Conservation (phyloP, 805 yeast genomes). For the Kodamaea restingae region DNA sequence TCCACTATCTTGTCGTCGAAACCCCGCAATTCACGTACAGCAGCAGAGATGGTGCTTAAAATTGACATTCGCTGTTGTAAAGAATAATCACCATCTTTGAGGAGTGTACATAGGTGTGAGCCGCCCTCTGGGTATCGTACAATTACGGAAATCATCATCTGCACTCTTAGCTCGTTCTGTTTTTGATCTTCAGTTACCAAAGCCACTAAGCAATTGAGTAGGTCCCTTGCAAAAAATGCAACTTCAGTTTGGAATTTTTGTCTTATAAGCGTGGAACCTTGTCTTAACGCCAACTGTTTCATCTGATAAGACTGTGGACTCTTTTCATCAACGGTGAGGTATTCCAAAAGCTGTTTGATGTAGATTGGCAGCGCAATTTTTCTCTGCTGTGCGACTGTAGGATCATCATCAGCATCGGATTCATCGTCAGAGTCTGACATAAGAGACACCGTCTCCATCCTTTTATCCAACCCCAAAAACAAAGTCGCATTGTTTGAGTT, state of each 20-base stretch:
- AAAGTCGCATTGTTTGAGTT: too few relatives aligned
- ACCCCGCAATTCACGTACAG: conserved; percentile 72
- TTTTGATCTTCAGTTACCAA: conserved; percentile 54
- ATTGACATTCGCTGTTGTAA: conserved; percentile 72
- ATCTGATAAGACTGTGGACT: conserved; percentile 47
- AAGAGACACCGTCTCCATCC: neutral
- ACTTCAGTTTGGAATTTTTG: conserved; percentile 70
- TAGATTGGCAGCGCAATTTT: conserved; percentile 55
- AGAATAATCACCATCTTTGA: conserved; percentile 73
- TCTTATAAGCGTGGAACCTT: conserved; percentile 58
- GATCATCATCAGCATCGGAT: conserved; percentile 49
- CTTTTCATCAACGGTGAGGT: conserved; percentile 45
- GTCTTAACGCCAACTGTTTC: conserved; percentile 45
- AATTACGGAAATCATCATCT: conserved; percentile 60
- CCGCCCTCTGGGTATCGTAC: conserved; percentile 47
- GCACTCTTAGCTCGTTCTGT: conserved; percentile 65
- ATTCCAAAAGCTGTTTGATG: conserved; percentile 63
- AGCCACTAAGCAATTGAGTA: conserved; percentile 50
- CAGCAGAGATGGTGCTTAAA: conserved; percentile 62
- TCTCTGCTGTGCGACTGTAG: conserved; percentile 34
- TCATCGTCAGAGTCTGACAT: conserved; percentile 5
- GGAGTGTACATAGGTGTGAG: conserved; percentile 40
- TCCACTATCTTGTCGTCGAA: conserved; percentile 46
- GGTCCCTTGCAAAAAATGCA: conserved; percentile 49
- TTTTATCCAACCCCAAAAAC: too few relatives aligned